Evolutionary conservation across 1,284 basidiomycete genomes (phyloP), one percentile per base, ranked within the genome.

Genomic region (Naganishia liquefaciens): DNA sequence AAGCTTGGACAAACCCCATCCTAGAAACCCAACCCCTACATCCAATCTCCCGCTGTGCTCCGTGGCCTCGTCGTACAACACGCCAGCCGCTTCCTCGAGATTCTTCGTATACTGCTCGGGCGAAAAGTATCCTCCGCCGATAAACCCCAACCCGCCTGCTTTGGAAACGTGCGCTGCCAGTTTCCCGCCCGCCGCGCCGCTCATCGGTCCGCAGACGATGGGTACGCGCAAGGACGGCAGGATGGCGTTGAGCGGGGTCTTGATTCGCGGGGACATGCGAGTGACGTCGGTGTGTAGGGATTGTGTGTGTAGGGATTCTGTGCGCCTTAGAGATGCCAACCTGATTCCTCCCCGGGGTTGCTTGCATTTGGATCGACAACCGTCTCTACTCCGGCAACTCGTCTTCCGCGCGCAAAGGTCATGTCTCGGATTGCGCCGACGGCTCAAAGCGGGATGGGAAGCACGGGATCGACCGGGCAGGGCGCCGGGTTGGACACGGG

Each of bases 21-120:
- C 83, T 33, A 90, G 78, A 72, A 85, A 88, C 6, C 88, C 88
- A n/a, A 87, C 82, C 42, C 89, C 89, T 64, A 90, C 81, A 2
- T 62, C 49, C 6, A 53, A 40, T 30, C 60, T n/a, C 82, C 83
- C 51, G 88, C 77, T 5, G 9, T 77, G 73, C 2, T 76, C 75
- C 42, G 76, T 68, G 44, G 76, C 72, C 13, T 73, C 60, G 21
- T 39, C 37, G 37, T 46, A 17, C 15, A 67, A 42, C 3, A 53
- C 1, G 27, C n/a, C 23, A 11, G 53, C 47, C 5, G 63, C 65
- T 53, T 42, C 61, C 55, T 51, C 40, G 21, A 69, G 33, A n/a
- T 58, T 63, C 19, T 43, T 19, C 25, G 43, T 25, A 13, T 66
- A 54, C 11, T 54, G 33, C 13, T 61, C 40, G 10, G 39, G 58